Base-by-base conservation (phyloP, 192 early-diverging fungal species). In the Coemansia asiatica region DNA sequence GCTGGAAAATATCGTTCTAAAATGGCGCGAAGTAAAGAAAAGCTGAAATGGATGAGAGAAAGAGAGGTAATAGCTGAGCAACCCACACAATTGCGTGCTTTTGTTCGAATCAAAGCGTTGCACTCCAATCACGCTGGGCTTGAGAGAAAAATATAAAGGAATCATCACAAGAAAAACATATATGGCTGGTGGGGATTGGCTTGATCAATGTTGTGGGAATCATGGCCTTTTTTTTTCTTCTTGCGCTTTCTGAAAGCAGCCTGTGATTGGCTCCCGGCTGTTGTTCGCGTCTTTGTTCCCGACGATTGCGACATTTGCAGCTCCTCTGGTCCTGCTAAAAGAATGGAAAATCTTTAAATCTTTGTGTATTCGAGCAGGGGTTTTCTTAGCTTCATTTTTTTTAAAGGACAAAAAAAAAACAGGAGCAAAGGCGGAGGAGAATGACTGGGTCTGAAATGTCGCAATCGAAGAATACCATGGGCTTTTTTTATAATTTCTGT, bases 231-330 rank as follows among this genome's bases (percentile, higher is more conserved):
- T 44, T 9, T 16, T 44, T 16, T 16, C 15, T 12, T 44, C 15
- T 16, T 12, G 40, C 40, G 40, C 40, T 13, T 44, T 44, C 15
- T 44, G 15, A 5, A 2, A 3, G 8, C 40, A 12, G 40, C 40
- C 15, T 13, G 26, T 26, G 26, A 53, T 53, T 53, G 50, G 50
- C 21, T n/a, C 61, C 6, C 21, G 3, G 28, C 48, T 19, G 8
- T 15, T 64, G 31, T 51, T 65, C 46, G 54, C 51, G 40, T 35
- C 21, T 56, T 65, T 53, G 35, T 28, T 26, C 16, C 38, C 22
- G n/a, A 22, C 33, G 21, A 65, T 65, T 56, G 40, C 63, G 63
- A 26, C 40, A 56, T 65, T 65, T 56, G 23, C 2, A 19, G 50
- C 22, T 6, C 9, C 15, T 53, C 23, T 44, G 15, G 40, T 44